Percentiles rank a stretch among this genome's conserved stretches.
Conservation (phyloP, 1,284 basidiomycete genomes). For the Ceratobasidium sp. region DNA sequence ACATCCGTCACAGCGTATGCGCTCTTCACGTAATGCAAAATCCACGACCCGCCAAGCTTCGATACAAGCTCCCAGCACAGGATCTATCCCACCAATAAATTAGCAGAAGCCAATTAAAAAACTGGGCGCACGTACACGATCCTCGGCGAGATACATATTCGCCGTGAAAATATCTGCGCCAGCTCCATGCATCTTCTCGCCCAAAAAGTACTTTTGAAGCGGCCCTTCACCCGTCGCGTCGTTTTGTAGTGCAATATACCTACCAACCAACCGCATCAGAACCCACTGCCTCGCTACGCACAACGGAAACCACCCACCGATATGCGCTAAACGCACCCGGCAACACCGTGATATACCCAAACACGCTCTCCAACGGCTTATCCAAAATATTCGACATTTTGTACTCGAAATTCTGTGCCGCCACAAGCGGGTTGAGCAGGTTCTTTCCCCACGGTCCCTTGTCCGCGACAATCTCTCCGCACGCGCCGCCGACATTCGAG, state of each 20-base stretch:
- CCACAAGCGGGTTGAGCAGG: conserved; percentile 81
- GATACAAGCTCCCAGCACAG: conserved; percentile 95
- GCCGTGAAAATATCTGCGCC: conserved; percentile 91
- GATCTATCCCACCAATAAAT: conserved; percentile 62
- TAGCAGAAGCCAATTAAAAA: not conserved
- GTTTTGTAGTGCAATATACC: conserved; percentile 90
- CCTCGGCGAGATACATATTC: conserved; percentile 96
- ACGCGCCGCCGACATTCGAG: conserved; percentile 94
- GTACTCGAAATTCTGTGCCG: conserved; percentile 72
- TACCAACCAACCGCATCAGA: not conserved
- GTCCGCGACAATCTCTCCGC: conserved; percentile 94
- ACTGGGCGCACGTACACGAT: conserved; percentile 65
- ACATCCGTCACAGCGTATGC: conserved; percentile 94
- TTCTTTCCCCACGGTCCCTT: conserved; percentile 85
- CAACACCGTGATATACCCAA: conserved; percentile 93
- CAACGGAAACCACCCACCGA: conserved; percentile 55
- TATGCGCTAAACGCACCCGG: conserved; percentile 96
- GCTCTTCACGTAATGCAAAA: conserved; percentile 92
- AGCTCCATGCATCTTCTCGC: conserved; percentile 91
- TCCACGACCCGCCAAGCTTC: conserved; percentile 87
- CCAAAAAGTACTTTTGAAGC: conserved; percentile 92
- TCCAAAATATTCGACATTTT: conserved; percentile 96
- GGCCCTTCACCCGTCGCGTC: conserved; percentile 85
- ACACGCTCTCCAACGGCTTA: conserved; percentile 78
- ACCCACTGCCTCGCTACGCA: not conserved